Conservation (phyloP, 371 early-diverging fungal species). For the Mucor lusitanicus region DNA sequence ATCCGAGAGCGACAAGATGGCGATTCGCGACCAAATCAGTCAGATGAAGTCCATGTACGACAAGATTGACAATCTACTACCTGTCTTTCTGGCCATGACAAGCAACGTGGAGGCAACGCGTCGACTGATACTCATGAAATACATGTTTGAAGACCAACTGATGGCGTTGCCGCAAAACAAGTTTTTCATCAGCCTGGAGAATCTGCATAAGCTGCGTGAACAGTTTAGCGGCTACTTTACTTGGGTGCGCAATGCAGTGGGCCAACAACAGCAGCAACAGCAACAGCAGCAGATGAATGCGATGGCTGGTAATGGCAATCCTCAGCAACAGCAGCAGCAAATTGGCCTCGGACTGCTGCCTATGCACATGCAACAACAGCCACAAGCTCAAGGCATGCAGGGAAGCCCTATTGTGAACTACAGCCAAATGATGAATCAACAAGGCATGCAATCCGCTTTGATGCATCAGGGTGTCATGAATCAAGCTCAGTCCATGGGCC, state of each 20-base stretch:
- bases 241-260: slow-evolving; percentile 43
- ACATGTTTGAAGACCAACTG: slow-evolving; percentile 61
- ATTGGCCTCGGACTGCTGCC: slow-evolving; percentile 2
- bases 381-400: neutral
- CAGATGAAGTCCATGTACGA: slow-evolving; percentile 6
- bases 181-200: slow-evolving; percentile 50
- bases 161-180: slow-evolving; percentile 44
- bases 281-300: slow-evolving; percentile 21
- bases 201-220: slow-evolving; percentile 47
- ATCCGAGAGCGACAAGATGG: slow-evolving; percentile 47
- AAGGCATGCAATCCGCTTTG: neutral
- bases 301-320: neutral
- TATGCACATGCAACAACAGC: slow-evolving; percentile 7
- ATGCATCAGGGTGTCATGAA: neutral
- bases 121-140: slow-evolving; percentile 59
- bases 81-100: slow-evolving; percentile 48
- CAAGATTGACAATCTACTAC: slow-evolving; percentile 32
- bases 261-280: slow-evolving; percentile 26
- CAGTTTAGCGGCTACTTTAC: slow-evolving; percentile 53
- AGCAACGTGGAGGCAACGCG: slow-evolving; percentile 44
- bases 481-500: slow-evolving; percentile 9
- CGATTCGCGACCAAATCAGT: slow-evolving; percentile 35
- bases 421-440: slow-evolving; percentile 3
- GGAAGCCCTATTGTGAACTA: neutral
- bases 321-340: slow-evolving; percentile 9